Evolutionary conservation across 495 filamentous ascomycete species (phyloP), one percentile per base, ranked within the genome.

Genomic region (Chaetomium tenue): DNA sequence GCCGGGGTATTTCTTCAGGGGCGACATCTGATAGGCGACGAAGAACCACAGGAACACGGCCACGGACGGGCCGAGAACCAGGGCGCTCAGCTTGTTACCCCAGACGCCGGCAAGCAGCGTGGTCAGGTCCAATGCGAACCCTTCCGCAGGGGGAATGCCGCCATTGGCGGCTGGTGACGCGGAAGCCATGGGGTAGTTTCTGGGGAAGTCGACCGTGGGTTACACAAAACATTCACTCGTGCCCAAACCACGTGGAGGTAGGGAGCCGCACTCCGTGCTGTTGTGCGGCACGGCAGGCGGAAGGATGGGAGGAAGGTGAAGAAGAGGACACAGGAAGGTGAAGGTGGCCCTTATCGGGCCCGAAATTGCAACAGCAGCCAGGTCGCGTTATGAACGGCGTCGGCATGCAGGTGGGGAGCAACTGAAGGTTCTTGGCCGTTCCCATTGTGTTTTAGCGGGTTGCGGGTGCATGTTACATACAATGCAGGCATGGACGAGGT

Each of bases 1-100:
- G 5, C 72, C 74, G 3, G 72, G 74, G 44, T 75, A 74, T 12
- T 66, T 73, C 61, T 71, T 71, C 23, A 75, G 48, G 1, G 67
- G 71, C 12, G 71, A 73, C 0, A 69, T 70, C 33, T 66, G 63
- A 20, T 65, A 73, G 0, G 71, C 46, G 20, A 70, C 55, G n/a
- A 64, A 63, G 42, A 71, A 71, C 71, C 71, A 73, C 30, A 69
- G 25, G 26, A 73, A 73, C 4, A 61, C 11, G 13, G 67, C 51
- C 22, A 67, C 46, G 8, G 47, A 42, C 16, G 62, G 58, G 5
- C 52, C 61, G 18, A 64, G 44, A 5, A 65, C 57, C 1, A 64
- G 6, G 51, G 58, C n/a, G 37, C 40, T 58, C 16, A 64, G 46
- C 58, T 68, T 68, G 62, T 42, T 39, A 33, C 25, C 22, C 46